phyloP scores from a whole-genome alignment of 129 eudicot genomes.

The Glebionis coronaria region DNA sequence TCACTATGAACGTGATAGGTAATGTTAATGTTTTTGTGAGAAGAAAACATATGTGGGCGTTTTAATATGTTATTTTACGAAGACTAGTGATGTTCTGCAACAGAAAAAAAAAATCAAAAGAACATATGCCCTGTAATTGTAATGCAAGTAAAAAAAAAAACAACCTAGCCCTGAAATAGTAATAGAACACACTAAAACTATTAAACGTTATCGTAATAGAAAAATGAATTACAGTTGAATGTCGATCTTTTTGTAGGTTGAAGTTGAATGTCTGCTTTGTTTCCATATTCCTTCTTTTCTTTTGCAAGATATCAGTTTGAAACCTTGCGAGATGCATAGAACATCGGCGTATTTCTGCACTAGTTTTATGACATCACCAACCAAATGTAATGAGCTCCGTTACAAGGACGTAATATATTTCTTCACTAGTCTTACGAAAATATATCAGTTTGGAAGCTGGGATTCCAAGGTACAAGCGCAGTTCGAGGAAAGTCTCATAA shows the following conservation, averaged over 20 bases:
- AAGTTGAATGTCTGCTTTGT: neutral
- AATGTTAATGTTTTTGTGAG: no score
- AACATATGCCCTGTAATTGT: no score
- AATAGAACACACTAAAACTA: neutral
- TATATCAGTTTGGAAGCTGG: no score
- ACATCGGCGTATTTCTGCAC: constrained; percentile 47
- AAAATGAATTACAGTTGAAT: constrained; percentile 11
- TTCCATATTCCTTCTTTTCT: neutral
- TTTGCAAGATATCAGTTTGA: neutral
- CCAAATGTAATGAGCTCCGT: constrained; percentile 88
- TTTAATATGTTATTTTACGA: no score
- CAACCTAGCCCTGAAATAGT: no score
- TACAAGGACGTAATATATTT: constrained; percentile 66
- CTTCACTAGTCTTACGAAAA: no score
- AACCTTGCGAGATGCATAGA: constrained; percentile 7
- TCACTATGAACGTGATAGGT: no score
- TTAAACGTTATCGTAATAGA: neutral
- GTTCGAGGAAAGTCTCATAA: no score
- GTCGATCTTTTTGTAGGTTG: neutral
- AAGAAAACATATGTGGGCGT: no score
- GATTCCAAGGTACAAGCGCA: no score
- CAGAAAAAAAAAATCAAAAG: neutral
- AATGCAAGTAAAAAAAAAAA: neutral
- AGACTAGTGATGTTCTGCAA: neutral
- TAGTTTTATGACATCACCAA: constrained; percentile 74